Conservation (phyloP, 257 asterid species). For the Cordia subcordata region DNA sequence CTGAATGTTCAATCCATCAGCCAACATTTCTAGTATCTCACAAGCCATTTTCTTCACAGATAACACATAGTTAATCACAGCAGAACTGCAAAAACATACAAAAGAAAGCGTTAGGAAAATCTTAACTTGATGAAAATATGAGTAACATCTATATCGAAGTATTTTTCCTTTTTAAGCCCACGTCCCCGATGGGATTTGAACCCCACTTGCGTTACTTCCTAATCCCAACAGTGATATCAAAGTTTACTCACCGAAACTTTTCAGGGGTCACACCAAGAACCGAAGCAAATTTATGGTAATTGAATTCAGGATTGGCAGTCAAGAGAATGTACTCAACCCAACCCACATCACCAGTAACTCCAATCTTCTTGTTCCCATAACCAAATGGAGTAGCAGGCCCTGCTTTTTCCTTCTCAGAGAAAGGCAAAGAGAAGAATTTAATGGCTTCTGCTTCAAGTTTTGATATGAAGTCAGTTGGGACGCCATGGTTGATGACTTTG, state of each 20-base stretch:
- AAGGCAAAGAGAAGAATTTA: slow-evolving; percentile 59
- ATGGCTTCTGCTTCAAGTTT: slow-evolving; percentile 57
- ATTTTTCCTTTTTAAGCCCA: too few species aligned
- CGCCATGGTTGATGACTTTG: slow-evolving; percentile 58
- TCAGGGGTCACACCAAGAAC: slow-evolving; percentile 55
- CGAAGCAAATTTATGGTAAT: slow-evolving; percentile 39
- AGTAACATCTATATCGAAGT: too few species aligned
- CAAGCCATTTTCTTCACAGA: slow-evolving; percentile 34
- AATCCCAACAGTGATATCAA: too few species aligned
- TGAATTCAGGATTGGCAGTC: slow-evolving; percentile 36
- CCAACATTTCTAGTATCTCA: slow-evolving; percentile 33
- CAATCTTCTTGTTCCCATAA: slow-evolving; percentile 63
- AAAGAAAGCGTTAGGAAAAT: background rate
- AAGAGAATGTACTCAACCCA: slow-evolving; percentile 68
- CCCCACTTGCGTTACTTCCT: too few species aligned
- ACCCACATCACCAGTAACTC: slow-evolving; percentile 58
- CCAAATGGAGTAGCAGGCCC: slow-evolving; percentile 79
- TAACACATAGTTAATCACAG: slow-evolving; percentile 27
- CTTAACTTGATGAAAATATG: background rate
- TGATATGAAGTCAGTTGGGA: slow-evolving; percentile 46
- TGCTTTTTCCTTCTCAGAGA: slow-evolving; percentile 41
- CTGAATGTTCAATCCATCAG: slow-evolving; percentile 30
- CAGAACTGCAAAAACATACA: slow-evolving; percentile 13
- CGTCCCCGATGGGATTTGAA: too few species aligned
- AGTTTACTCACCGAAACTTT: slow-evolving; percentile 43